phyloP scores from a whole-genome alignment of 768 basidiomycete genomes.

The Suillus variegatus region DNA sequence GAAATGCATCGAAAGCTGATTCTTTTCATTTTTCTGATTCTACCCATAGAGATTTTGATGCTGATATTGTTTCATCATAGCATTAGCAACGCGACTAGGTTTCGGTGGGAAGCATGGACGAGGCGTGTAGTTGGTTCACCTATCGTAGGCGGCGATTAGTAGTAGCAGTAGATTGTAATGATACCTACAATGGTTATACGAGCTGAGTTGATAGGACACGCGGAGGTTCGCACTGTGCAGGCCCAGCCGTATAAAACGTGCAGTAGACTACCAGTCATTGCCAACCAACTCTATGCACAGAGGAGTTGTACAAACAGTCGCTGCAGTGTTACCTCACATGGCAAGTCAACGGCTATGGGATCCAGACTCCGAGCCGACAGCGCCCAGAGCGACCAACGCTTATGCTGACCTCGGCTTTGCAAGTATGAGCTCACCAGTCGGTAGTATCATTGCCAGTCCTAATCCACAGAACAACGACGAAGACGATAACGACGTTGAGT shows the following conservation, averaged over 20 bases:
- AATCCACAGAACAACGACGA: constrained; percentile 41
- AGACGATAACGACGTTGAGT: constrained; percentile 46
- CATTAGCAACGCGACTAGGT: neutral
- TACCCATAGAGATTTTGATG: neutral
- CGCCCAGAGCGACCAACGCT: neutral
- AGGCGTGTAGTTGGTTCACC: neutral
- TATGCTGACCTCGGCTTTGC: constrained; percentile 26
- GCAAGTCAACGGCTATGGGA: constrained; percentile 19
- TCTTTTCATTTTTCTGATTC: constrained; percentile 14
- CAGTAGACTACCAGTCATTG: neutral
- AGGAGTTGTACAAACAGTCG: constrained; percentile 32
- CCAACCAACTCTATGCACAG: constrained; percentile 27
- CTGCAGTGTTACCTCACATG: constrained; percentile 28
- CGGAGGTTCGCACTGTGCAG: neutral
- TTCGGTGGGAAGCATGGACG: neutral
- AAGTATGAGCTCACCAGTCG: constrained; percentile 31
- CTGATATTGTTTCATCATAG: neutral
- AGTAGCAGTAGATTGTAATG: neutral
- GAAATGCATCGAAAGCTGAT: constrained; percentile 84
- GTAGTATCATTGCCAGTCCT: constrained; percentile 36
- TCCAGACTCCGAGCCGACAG: constrained; percentile 12
- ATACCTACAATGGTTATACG: neutral
- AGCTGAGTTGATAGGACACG: neutral
- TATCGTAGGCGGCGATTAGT: too few species aligned
- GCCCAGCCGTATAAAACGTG: neutral